These are phyloP conservation scores for Tuber aestivum DNA, from an alignment of 495 filamentous ascomycete species.

Conservation along the genomic window DNA sequence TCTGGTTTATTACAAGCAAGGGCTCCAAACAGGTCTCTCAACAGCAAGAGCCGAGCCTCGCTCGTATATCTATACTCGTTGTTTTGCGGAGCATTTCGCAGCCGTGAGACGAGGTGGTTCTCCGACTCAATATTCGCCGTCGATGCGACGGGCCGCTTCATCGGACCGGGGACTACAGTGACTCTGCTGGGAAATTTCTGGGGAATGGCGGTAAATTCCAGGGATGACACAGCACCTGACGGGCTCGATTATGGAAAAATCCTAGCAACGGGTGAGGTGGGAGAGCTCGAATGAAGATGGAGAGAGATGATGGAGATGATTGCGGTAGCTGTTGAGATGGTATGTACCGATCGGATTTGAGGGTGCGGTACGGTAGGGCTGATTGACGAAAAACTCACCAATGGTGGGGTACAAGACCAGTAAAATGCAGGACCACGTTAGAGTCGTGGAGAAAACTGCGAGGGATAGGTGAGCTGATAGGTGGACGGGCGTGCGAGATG, in stretches of 20 bases:
- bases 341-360: background rate
- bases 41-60: slow-evolving; percentile 60
- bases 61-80: slow-evolving; percentile 68
- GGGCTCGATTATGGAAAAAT: background rate
- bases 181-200: background rate
- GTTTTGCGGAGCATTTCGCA: slow-evolving; percentile 57
- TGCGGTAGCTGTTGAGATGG: background rate
- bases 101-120: slow-evolving; percentile 35
- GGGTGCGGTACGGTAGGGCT: background rate
- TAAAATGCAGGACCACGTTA: background rate
- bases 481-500: background rate
- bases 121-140: slow-evolving; percentile 21
- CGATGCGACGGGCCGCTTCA: slow-evolving; percentile 27
- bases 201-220: background rate
- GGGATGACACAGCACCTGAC: background rate
- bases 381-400: background rate
- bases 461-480: background rate
- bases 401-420: no score
- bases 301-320: background rate
- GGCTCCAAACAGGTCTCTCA: slow-evolving; percentile 76
- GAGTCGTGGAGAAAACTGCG: background rate
- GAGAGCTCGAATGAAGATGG: background rate
- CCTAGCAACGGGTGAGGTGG: background rate
- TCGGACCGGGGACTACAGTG: background rate
- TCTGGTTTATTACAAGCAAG: slow-evolving; percentile 67